Percentiles rank a stretch among this genome's conserved stretches.
These are phyloP conservation scores for Trichosporon coremiiforme DNA, from an alignment of 1,284 basidiomycete species.

Conservation along the genomic window DNA sequence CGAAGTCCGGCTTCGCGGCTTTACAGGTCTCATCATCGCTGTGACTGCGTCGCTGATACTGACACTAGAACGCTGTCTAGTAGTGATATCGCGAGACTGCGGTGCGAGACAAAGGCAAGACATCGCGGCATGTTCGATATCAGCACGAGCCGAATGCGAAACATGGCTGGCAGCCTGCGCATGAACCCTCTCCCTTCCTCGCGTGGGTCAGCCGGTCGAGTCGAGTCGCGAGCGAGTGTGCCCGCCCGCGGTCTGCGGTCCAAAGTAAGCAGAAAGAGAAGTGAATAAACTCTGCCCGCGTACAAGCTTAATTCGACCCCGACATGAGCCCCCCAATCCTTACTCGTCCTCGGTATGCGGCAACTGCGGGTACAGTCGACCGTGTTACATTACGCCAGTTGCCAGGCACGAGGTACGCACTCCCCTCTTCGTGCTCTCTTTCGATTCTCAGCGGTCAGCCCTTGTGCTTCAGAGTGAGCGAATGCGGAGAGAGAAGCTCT, in stretches of 20 bases:
- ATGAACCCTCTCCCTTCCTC: too few relatives aligned
- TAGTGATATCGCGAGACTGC: not conserved
- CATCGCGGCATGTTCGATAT: not conserved
- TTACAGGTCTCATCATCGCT: too few relatives aligned
- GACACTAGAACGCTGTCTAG: not conserved
- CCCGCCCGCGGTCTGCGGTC: too few relatives aligned
- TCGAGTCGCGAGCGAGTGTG: too few relatives aligned
- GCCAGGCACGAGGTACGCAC: constrained; percentile 12
- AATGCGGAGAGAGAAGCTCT: not conserved
- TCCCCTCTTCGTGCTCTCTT: constrained; percentile 1
- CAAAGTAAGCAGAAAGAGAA: not conserved
- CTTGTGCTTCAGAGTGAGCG: too few relatives aligned
- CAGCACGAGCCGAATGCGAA: not conserved
- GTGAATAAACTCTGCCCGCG: constrained; percentile 5
- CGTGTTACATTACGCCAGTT: constrained; percentile 2
- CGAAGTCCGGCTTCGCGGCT: not conserved
- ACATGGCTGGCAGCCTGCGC: not conserved
- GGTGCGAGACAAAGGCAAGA: not conserved
- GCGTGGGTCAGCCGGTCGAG: too few relatives aligned
- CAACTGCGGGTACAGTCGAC: not conserved
- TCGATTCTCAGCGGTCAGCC: not conserved
- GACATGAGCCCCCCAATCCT: not conserved
- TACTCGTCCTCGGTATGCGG: not conserved
- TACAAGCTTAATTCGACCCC: constrained; percentile 8
- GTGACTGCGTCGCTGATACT: not conserved